Evolutionary conservation across 352 stramenopile species (phyloP).

Genomic region (Phytophthora europaea): DNA sequence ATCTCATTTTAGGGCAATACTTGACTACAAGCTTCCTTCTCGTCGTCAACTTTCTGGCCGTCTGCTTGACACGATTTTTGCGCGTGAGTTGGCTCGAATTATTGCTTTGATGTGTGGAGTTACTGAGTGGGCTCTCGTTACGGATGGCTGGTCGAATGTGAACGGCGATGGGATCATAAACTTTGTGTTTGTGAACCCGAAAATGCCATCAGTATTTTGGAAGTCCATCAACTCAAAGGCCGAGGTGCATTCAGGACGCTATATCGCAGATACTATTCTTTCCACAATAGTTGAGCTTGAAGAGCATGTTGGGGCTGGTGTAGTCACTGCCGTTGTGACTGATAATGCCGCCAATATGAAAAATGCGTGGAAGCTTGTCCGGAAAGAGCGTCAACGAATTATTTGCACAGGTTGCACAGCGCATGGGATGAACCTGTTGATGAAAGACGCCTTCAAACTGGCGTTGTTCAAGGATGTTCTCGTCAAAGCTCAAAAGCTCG

Average conservation of each 20-base stretch:
- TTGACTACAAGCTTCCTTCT: slow-evolving; percentile 10
- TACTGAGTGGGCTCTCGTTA: slow-evolving; percentile 1
- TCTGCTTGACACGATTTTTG: background rate
- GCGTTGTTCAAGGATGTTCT: slow-evolving; percentile 1
- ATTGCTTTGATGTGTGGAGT: background rate
- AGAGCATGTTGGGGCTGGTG: background rate
- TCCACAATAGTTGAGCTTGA: slow-evolving; percentile 10
- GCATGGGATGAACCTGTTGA: slow-evolving; percentile 26
- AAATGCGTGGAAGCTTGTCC: background rate
- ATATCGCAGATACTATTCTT: slow-evolving; percentile 3
- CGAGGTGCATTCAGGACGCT: background rate
- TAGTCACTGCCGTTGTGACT: slow-evolving; percentile 7
- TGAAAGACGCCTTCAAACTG: slow-evolving; percentile 28
- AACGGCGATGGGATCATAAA: slow-evolving; percentile 23
- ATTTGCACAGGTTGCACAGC: slow-evolving; percentile 19
- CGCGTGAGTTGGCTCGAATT: background rate
- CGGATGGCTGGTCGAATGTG: slow-evolving; percentile 18
- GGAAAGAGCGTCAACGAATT: background rate
- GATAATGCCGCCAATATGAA: slow-evolving; percentile 24
- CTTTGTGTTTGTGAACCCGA: slow-evolving; percentile 14
- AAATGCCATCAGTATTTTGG: slow-evolving; percentile 9
- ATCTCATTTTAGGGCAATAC: background rate
- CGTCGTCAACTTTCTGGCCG: slow-evolving; percentile 3
- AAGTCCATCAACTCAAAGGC: slow-evolving; percentile 6
- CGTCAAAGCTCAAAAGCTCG: background rate